Evolutionary conservation across 139 green algal genomes (phyloP), one percentile per base, ranked within the genome.

Genomic region (Tetraselmis chui): DNA sequence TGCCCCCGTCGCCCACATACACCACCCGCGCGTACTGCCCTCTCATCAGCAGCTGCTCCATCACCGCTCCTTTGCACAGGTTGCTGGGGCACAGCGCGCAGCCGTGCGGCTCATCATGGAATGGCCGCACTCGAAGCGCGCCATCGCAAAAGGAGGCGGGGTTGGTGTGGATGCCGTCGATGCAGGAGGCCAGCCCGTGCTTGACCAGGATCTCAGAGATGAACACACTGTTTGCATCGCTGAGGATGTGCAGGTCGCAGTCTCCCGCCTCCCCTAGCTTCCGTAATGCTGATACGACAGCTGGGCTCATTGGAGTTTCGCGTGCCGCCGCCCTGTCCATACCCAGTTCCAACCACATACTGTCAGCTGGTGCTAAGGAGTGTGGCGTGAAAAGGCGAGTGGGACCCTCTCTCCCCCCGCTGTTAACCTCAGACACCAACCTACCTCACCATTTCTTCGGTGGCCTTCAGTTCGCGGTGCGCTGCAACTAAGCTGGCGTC

Each of bases 11-110:
- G 0, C 85, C 85, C 26, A 87, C 29, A 58, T 89, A 89, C 2
- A 89, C 74, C 1, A 87, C 85, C 1, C 32, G 79, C 24, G 2
- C 18, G 59, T 84, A 85, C 1, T 29, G 58, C 31, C 32, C 28
- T 23, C 81, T 76, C 1, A 81, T 28, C 26, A 88, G 79, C 1
- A 86, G 1, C 0, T 76, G 31, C 23, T 45, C 30, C 28, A 88
- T n/a, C 1, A 88, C 83, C 82, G 86, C 82, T 29, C 85, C 85
- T 59, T 88, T 88, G 85, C 85, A 88, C n/a, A 88, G 77, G 31
- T 88, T 88, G 22, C 80, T 28, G 2, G 85, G 85, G 79, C 85
- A 88, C 23, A n/a, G 58, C 27, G 31, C n/a, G 76, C 85, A 88
- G 26, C 82, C 78, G 31, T 84, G 85, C 2, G 81, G 75, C 2